Conservation (phyloP, 2,329 filamentous ascomycete species). For the Penicillium janthinellum region DNA sequence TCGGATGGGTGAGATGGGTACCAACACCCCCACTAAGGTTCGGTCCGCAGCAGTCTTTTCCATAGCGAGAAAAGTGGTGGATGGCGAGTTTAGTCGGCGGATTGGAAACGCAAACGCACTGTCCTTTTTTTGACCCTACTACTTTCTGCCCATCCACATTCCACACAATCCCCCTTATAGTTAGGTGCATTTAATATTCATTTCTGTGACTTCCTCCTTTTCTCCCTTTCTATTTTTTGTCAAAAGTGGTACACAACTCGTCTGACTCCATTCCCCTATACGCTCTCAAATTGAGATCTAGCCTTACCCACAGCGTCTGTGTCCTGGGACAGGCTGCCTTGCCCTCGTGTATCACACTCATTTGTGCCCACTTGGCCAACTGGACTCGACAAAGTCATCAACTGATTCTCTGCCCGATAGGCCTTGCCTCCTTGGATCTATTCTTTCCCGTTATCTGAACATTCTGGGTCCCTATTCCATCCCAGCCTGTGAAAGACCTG, state of each 20-base stretch:
- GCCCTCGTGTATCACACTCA: constrained; percentile 36
- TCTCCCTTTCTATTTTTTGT: neutral
- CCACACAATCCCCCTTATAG: constrained; percentile 2
- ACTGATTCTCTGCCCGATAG: constrained; percentile 26
- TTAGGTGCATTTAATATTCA: constrained; percentile 10
- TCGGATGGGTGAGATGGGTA: constrained; percentile 16
- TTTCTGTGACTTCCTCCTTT: neutral
- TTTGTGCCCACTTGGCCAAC: constrained; percentile 33
- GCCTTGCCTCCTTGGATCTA: constrained; percentile 20
- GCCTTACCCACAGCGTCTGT: constrained; percentile 32
- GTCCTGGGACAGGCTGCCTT: constrained; percentile 30
- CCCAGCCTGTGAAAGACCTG: constrained; percentile 17
- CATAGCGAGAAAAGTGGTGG: neutral
- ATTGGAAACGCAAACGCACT: constrained; percentile 10
- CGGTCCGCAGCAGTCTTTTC: constrained; percentile 24
- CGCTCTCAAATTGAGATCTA: constrained; percentile 24
- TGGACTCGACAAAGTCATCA: constrained; percentile 17
- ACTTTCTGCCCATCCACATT: neutral
- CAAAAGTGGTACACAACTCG: neutral
- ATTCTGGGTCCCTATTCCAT: constrained; percentile 20
- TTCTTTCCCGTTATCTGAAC: constrained; percentile 13
- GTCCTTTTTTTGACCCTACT: constrained; percentile 10
- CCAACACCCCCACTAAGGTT: constrained; percentile 27
- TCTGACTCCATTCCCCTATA: constrained; percentile 17
- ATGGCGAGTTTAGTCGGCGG: neutral